Percentiles rank a stretch among this genome's conserved stretches.
Conservation (phyloP, 345 rosid genomes). For the Rhodomyrtus tomentosa region DNA sequence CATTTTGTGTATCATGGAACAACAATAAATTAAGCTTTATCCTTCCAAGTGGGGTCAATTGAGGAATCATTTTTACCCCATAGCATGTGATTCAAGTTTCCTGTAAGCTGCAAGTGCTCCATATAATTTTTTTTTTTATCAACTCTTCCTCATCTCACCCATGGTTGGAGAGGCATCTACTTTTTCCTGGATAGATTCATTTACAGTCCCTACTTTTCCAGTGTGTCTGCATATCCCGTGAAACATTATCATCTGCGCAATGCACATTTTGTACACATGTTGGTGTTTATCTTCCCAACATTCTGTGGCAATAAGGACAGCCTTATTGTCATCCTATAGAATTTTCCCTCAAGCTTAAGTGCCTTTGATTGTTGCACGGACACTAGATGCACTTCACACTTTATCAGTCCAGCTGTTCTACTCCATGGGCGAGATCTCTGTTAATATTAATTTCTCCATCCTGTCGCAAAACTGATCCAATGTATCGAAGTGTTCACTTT, state of each 20-base stretch:
- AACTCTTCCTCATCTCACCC: background rate
- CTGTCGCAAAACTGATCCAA: background rate
- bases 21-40: background rate
- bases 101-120: background rate
- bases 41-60: background rate
- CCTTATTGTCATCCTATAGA: background rate
- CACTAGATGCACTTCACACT: background rate
- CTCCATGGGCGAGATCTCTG: background rate
- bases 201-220: background rate
- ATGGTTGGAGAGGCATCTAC: background rate
- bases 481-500: background rate
- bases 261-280: background rate
- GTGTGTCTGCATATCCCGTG: background rate
- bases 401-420: background rate
- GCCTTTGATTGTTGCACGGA: background rate
- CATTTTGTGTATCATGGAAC: background rate
- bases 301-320: background rate
- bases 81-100: background rate
- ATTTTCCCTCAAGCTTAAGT: background rate
- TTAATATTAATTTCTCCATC: background rate
- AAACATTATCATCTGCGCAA: background rate
- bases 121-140: background rate
- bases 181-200: background rate
- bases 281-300: background rate
- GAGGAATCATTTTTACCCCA: background rate